phyloP scores from a whole-genome alignment of 192 early-diverging fungal species.

The Coemansia sp. region DNA sequence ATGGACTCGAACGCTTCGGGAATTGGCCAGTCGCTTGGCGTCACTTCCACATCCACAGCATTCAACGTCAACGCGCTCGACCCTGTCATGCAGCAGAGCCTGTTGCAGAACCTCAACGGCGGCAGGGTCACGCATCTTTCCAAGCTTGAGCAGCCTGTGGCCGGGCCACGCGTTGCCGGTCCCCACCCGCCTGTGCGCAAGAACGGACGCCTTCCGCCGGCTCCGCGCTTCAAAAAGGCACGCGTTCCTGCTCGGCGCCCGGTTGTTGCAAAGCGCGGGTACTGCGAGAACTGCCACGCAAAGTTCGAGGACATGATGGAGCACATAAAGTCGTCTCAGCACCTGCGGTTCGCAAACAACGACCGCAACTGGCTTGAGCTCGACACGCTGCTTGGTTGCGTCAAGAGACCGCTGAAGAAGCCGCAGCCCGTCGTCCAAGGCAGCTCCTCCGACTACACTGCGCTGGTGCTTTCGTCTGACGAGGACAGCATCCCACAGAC shows the following conservation, averaged over 20 bases:
- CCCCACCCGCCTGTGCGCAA: neutral
- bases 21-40: conserved; percentile 28
- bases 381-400: conserved; percentile 34
- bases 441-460: neutral
- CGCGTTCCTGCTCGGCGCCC: conserved; percentile 38
- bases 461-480: conserved; percentile 34
- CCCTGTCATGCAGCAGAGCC: conserved; percentile 39
- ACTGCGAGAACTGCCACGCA: conserved; percentile 55
- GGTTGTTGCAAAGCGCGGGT: conserved; percentile 40
- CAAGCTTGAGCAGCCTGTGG: conserved; percentile 47
- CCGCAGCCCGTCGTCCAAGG: conserved; percentile 2
- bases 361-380: conserved; percentile 51
- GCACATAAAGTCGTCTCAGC: conserved; percentile 44
- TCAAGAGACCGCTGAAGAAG: conserved; percentile 33
- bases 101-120: conserved; percentile 48
- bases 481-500: conserved; percentile 16
- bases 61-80: conserved; percentile 37
- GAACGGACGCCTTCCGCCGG: conserved; percentile 29
- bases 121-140: conserved; percentile 49
- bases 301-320: conserved; percentile 55
- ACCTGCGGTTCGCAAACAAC: conserved; percentile 49
- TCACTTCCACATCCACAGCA: conserved; percentile 48
- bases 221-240: conserved; percentile 44
- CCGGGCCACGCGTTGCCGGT: conserved; percentile 6
- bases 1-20: conserved; percentile 56